Conservation (phyloP, 495 filamentous ascomycete species). For the Aspergillus affinis region DNA sequence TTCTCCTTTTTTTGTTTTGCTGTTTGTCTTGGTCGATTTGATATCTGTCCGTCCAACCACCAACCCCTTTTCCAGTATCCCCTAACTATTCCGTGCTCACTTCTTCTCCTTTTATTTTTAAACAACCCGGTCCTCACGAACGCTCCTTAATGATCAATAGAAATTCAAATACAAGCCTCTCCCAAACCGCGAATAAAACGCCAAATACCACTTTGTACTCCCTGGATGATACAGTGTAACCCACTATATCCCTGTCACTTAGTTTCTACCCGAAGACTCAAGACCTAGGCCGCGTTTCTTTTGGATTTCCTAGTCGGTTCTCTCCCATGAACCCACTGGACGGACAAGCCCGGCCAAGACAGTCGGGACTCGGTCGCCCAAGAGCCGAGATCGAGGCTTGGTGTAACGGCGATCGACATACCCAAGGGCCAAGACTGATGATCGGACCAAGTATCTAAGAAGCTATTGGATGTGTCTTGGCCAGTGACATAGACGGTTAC, state of each 20-base stretch:
- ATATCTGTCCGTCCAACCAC: not conserved
- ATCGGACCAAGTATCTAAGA: too few relatives aligned
- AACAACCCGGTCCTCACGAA: not conserved
- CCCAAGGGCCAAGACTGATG: too few relatives aligned
- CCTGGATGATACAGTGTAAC: not conserved
- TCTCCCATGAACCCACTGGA: not conserved
- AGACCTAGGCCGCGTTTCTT: too few relatives aligned
- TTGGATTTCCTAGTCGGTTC: too few relatives aligned
- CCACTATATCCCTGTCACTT: not conserved
- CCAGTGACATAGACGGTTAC: too few relatives aligned
- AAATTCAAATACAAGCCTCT: not conserved
- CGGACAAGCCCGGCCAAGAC: too few relatives aligned
- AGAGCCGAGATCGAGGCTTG: too few relatives aligned
- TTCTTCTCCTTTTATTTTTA: not conserved
- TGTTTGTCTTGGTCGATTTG: not conserved
- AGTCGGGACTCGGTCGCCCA: too few relatives aligned
- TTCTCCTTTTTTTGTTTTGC: not conserved
- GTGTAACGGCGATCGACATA: too few relatives aligned
- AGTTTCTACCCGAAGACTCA: not conserved
- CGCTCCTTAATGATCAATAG: not conserved
- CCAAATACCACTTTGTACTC: not conserved
- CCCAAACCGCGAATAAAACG: not conserved
- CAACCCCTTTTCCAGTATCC: not conserved
- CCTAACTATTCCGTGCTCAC: not conserved
- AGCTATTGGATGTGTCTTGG: too few relatives aligned